A percentile compares a stretch with the other conserved stretches of the same genome.
Evolutionary conservation across 805 yeast genomes (phyloP).

Genomic region (Metschnikowia rubicola): DNA sequence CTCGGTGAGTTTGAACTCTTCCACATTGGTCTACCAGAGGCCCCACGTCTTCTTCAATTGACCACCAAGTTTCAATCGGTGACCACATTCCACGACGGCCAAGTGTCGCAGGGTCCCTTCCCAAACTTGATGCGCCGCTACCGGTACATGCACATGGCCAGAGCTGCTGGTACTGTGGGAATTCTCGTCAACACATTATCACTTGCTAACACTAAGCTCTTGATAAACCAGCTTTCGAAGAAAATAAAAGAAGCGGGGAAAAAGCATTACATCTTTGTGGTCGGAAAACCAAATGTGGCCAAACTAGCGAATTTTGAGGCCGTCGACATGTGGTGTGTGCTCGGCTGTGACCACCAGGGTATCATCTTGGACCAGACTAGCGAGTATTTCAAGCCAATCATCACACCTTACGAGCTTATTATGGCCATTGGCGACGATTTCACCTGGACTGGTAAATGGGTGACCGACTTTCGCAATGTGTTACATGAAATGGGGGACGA

Average conservation of each 20-base stretch:
- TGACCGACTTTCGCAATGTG: slow-evolving; percentile 65
- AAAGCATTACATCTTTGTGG: slow-evolving; percentile 91
- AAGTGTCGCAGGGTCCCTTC: slow-evolving; percentile 53
- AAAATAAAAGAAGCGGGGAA: slow-evolving; percentile 75
- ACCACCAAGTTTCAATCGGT: slow-evolving; percentile 65
- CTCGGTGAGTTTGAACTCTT: slow-evolving; percentile 55
- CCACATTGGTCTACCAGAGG: slow-evolving; percentile 69
- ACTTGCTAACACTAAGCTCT: slow-evolving; percentile 62
- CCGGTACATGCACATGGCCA: slow-evolving; percentile 79
- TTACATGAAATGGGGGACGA: slow-evolving; percentile 39
- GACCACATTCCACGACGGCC: slow-evolving; percentile 45
- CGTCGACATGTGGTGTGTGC: slow-evolving; percentile 90
- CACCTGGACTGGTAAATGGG: slow-evolving; percentile 93
- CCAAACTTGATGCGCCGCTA: slow-evolving; percentile 84
- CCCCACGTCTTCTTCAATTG: slow-evolving; percentile 73
- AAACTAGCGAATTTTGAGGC: slow-evolving; percentile 93
- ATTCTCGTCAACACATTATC: slow-evolving; percentile 88
- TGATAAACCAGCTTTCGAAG: slow-evolving; percentile 57
- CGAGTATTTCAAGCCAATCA: slow-evolving; percentile 84
- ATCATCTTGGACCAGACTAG: slow-evolving; percentile 74
- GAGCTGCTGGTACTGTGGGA: slow-evolving; percentile 91
- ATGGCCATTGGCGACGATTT: slow-evolving; percentile 74
- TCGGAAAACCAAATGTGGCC: slow-evolving; percentile 97
- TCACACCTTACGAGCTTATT: slow-evolving; percentile 88
- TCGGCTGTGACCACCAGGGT: slow-evolving; percentile 95